These are phyloP conservation scores for Pichia ethanolica DNA, from an alignment of 805 yeast species.

Conservation along the genomic window DNA sequence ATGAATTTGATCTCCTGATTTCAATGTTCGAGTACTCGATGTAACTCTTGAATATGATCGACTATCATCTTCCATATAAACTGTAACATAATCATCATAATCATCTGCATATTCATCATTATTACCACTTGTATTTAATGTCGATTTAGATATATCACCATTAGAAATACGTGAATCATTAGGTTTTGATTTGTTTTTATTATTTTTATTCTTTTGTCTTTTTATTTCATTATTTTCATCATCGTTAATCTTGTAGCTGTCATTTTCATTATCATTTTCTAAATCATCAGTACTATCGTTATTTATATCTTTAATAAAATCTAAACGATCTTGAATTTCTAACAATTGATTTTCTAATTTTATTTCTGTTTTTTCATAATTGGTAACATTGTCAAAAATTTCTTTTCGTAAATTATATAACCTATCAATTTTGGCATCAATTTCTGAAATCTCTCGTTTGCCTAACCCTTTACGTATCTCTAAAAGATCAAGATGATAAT, in stretches of 20 bases:
- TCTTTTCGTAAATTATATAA: slow-evolving; percentile 43
- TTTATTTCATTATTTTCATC: background rate
- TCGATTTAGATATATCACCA: background rate
- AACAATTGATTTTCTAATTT: slow-evolving; percentile 41
- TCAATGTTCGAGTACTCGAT: slow-evolving; percentile 41
- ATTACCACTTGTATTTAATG: slow-evolving; percentile 21
- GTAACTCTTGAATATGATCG: slow-evolving; percentile 31
- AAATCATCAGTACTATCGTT: background rate
- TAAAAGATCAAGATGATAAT: slow-evolving; percentile 43
- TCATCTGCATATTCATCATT: slow-evolving; percentile 24
- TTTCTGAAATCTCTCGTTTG: slow-evolving; percentile 54
- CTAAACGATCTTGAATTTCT: slow-evolving; percentile 37
- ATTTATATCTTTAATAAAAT: slow-evolving; percentile 33
- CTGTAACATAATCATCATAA: slow-evolving; percentile 18
- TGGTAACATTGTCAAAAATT: slow-evolving; percentile 52
- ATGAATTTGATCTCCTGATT: slow-evolving; percentile 48
- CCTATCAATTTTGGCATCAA: slow-evolving; percentile 49
- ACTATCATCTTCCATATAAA: slow-evolving; percentile 7
- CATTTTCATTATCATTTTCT: background rate
- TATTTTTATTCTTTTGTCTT: slow-evolving; percentile 9
- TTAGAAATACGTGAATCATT: slow-evolving; percentile 5
- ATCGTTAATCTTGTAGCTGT: background rate
- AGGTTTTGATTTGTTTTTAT: slow-evolving; percentile 27
- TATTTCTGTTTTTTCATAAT: slow-evolving; percentile 55
- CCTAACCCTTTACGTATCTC: slow-evolving; percentile 61